phyloP scores from a whole-genome alignment of 73 alveolate species.

The Tetrahymena malaccensis region DNA sequence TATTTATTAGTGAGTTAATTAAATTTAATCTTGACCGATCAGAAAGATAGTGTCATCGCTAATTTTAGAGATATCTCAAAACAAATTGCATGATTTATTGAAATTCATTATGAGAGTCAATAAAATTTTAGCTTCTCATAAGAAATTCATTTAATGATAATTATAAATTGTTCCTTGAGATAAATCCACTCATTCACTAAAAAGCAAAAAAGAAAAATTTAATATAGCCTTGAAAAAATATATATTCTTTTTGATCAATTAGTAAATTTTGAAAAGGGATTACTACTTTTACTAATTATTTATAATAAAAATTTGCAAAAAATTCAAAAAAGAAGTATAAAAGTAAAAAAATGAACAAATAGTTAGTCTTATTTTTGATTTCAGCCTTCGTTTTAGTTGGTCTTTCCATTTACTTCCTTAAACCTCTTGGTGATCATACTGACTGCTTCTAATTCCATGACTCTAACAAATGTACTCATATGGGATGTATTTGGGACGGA shows the following conservation, averaged over 20 bases:
- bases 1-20: not conserved
- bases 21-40: not conserved
- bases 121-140: too few species aligned
- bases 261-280: not conserved
- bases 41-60: not conserved
- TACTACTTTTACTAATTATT: not conserved
- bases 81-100: too few species aligned
- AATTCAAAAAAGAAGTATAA: not conserved
- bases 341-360: not conserved
- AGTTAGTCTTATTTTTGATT: not conserved
- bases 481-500: not conserved
- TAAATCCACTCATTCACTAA: too few species aligned
- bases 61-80: not conserved
- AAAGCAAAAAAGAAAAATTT: too few species aligned
- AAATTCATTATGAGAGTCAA: too few species aligned
- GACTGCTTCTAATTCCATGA: not conserved
- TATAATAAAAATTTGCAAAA: too few species aligned
- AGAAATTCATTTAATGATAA: too few species aligned
- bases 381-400: not conserved
- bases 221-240: too few species aligned
- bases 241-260: too few species aligned
- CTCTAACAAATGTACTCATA: not conserved
- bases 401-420: not conserved
- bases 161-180: too few species aligned
- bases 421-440: not conserved